Base-by-base conservation (phyloP, 2,329 filamentous ascomycete species). In the Ophiostoma novo-ulmi region DNA sequence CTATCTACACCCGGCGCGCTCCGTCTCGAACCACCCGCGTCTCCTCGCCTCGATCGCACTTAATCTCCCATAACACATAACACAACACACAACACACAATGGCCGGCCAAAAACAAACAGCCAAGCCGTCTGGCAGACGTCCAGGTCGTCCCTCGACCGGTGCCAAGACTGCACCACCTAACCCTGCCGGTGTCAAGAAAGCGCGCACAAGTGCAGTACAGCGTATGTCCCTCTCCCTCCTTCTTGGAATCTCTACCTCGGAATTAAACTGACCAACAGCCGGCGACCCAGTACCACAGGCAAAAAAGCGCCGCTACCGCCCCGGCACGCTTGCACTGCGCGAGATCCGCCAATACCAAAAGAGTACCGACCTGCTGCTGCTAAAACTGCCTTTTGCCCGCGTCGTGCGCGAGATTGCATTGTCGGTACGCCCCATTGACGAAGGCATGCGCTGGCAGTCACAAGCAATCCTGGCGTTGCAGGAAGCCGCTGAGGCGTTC, bases 401-500 rank as follows among this genome's bases (percentile, higher is more conserved):
- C 78, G 84, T 95, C 72, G 92, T 90, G 77, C 89, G 90, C 79
- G 91, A 93, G 81, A 91, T 93, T 75, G 90, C 90, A 4, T 78
- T 91, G 38, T 81, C 85, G 1, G 84, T 90, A 72, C 87, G 89
- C 22, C 86, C 88, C 5, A 80, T 80, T 48, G 88, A 87, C 72
- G 83, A 88, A 71, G 90, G 92, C 73, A 88, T 98, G 80, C 88
- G 94, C 75, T 99, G 95, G 94, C 95, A 98, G 82, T 96, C 92
- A 70, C 94, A 97, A 76, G 94, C 95, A 69, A 95, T 98, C 77
- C 88, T 91, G 77, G 94, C 94, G 14, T 85, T 98, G 2, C 94
- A 98, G 81, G 94, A 98, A 84, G 93, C 94, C 17, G 88, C 94
- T n/a, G 94, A 98, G 82, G 94, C 94, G 5, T 98, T 97, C 81